Percentiles rank a stretch among this genome's conserved stretches.
These are phyloP conservation scores for Crithidia fasciculata DNA, from an alignment of 208 protist genomes.

Conservation along the genomic window DNA sequence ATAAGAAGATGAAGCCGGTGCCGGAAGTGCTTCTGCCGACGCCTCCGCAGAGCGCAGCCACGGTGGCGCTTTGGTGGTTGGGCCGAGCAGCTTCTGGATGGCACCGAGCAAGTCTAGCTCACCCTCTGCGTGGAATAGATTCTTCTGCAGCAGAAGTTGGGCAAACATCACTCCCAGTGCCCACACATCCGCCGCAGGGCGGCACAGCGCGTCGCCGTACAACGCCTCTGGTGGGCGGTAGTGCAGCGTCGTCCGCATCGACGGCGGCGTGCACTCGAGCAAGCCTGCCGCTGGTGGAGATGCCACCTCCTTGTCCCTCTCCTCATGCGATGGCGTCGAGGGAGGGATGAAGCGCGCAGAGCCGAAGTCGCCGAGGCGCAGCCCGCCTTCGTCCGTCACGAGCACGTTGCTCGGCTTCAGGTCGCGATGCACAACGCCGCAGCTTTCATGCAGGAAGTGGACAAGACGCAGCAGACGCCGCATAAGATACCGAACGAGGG, in stretches of 20 bases:
- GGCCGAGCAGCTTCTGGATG: constrained; percentile 85
- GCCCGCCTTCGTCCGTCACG: constrained; percentile 54
- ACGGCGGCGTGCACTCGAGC: constrained; percentile 62
- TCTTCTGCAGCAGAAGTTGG: constrained; percentile 78
- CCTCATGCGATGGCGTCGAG: background rate
- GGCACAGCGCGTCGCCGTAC: constrained; percentile 64
- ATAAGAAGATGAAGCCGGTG: background rate
- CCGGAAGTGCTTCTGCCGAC: background rate
- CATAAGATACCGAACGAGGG: constrained; percentile 77
- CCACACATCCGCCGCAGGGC: constrained; percentile 84
- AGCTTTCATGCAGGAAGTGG: constrained; percentile 74
- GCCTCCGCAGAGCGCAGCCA: background rate
- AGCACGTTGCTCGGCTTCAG: constrained; percentile 92
- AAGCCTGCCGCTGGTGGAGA: background rate
- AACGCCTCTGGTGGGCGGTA: constrained; percentile 87
- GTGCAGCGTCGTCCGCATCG: constrained; percentile 84
- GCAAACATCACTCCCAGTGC: constrained; percentile 86
- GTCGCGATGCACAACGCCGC: constrained; percentile 84
- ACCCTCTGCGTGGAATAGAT: constrained; percentile 67
- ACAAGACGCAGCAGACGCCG: constrained; percentile 71
- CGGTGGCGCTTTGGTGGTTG: constrained; percentile 13
- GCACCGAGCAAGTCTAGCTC: constrained; percentile 82
- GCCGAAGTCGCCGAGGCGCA: constrained; percentile 91
- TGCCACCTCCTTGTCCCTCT: background rate
- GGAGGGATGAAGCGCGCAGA: constrained; percentile 66